phyloP scores from a whole-genome alignment of 495 filamentous ascomycete genomes.

The Rusavskia elegans region DNA sequence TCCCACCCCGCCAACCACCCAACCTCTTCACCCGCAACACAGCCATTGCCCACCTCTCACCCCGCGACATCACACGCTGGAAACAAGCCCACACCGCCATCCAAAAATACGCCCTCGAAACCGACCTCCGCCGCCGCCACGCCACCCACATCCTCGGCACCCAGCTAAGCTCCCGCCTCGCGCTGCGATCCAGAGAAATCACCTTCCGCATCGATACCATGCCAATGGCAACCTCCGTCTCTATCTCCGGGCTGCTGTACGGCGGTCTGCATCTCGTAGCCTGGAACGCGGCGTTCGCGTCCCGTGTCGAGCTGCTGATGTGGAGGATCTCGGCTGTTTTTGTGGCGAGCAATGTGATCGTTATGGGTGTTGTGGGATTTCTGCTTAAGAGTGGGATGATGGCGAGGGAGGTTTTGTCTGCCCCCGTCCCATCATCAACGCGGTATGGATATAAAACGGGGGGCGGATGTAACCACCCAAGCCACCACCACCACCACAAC shows the following conservation, averaged over 20 bases:
- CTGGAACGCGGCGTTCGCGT: constrained; percentile 17
- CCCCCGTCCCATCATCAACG: no score
- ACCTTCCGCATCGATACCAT: constrained; percentile 12
- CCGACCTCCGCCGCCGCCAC: constrained; percentile 4
- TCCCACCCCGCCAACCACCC: background rate
- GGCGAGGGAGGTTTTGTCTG: no score
- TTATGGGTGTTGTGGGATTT: constrained; percentile 7
- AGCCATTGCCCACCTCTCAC: background rate
- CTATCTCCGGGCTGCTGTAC: constrained; percentile 9
- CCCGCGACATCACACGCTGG: background rate
- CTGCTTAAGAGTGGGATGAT: constrained; percentile 1
- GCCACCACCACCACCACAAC: no score
- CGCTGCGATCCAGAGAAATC: constrained; percentile 2
- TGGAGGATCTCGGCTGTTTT: constrained; percentile 16
- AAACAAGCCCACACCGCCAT: background rate
- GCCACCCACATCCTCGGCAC: constrained; percentile 2
- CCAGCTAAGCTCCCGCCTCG: background rate
- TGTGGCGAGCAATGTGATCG: constrained; percentile 1
- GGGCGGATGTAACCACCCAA: no score
- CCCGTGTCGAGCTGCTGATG: constrained; percentile 12
- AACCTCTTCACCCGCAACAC: background rate
- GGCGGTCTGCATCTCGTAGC: constrained; percentile 16
- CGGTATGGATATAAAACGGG: no score
- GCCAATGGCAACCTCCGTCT: constrained; percentile 4
- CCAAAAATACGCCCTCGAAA: background rate